These are phyloP conservation scores for Globisporangium abappressorium DNA, from an alignment of 352 stramenopile genomes.

Conservation along the genomic window DNA sequence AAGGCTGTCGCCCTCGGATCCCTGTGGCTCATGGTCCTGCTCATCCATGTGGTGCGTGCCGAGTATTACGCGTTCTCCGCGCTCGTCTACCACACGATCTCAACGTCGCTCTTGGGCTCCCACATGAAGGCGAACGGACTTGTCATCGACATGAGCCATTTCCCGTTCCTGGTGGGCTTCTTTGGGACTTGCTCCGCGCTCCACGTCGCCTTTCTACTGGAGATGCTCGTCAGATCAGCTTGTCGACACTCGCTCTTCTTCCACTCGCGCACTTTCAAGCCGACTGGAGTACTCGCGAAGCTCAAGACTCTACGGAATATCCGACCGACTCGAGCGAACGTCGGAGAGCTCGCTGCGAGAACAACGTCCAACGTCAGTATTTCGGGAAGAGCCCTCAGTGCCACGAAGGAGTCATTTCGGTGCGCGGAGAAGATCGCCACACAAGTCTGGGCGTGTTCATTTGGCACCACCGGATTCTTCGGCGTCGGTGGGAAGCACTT, in stretches of 20 bases:
- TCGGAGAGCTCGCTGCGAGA: not conserved
- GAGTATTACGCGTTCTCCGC: not conserved
- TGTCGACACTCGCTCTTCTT: not conserved
- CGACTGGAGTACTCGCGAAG: not conserved
- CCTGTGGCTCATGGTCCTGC: not conserved
- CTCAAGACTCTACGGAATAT: not conserved
- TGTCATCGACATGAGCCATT: not conserved
- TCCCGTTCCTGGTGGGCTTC: constrained; percentile 3
- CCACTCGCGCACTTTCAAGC: not conserved
- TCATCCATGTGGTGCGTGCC: not conserved
- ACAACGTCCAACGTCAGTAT: not conserved
- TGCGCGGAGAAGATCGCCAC: not conserved
- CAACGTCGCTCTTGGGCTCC: not conserved
- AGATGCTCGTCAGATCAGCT: constrained; percentile 2
- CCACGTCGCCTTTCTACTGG: not conserved
- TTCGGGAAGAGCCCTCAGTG: not conserved
- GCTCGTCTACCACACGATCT: constrained; percentile 1
- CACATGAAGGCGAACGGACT: constrained; percentile 1
- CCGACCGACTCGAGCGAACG: not conserved
- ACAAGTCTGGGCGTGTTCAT: not conserved
- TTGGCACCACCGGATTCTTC: not conserved
- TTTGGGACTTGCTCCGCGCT: not conserved
- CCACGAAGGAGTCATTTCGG: not conserved
- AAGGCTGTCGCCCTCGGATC: not conserved
- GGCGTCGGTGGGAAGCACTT: constrained; percentile 17